Evolutionary conservation across 306 rosid genomes (phyloP).

Genomic region (Castanea mollissima): DNA sequence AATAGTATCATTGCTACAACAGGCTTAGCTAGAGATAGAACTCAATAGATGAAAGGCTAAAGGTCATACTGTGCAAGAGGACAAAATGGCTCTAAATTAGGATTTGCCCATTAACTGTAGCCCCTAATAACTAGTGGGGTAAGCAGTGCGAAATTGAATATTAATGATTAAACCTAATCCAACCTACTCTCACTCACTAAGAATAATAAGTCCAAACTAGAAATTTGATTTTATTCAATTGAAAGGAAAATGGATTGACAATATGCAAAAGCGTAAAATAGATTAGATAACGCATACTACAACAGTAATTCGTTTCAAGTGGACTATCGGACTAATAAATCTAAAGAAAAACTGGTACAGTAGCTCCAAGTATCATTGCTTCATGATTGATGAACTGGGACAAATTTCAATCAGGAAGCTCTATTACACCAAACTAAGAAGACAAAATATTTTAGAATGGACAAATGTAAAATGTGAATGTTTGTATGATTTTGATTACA

Average conservation of each 20-base stretch:
- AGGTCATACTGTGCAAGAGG: too few species aligned
- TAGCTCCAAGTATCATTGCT: constrained; percentile 21
- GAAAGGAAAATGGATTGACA: background rate
- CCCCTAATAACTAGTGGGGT: background rate
- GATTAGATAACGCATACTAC: too few species aligned
- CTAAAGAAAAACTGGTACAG: background rate
- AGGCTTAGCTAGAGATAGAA: too few species aligned
- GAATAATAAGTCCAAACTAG: background rate
- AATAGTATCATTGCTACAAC: too few species aligned
- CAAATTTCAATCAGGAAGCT: constrained; percentile 5
- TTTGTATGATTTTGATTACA: too few species aligned
- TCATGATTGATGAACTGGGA: constrained; percentile 28
- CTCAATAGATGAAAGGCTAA: too few species aligned
- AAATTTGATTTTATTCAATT: background rate
- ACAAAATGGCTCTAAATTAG: background rate
- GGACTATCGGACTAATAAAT: too few species aligned
- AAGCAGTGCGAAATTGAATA: background rate
- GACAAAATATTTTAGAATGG: constrained; percentile 15
- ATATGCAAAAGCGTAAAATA: background rate
- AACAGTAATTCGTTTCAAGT: too few species aligned
- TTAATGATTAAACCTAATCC: background rate
- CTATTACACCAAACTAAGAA: constrained; percentile 19
- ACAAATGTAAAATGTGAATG: background rate
- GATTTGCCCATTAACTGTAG: background rate
- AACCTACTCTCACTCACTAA: constrained; percentile 1